Conservation (phyloP, 208 protist genomes). For the Trichomonas tenax region DNA sequence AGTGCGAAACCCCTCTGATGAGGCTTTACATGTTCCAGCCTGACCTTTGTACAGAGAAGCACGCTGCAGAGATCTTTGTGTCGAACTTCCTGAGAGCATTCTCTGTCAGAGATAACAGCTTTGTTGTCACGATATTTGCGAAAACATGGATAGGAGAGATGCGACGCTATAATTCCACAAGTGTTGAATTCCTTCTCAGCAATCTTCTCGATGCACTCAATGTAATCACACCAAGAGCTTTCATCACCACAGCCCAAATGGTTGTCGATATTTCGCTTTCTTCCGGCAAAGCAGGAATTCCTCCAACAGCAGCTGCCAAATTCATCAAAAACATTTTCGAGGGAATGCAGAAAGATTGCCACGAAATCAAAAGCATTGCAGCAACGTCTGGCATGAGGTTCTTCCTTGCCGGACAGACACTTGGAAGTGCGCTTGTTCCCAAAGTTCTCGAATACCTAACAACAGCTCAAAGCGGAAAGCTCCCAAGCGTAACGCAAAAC, state of each 20-base stretch:
- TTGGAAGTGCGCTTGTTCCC: not conserved
- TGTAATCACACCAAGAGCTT: not conserved
- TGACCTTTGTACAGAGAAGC: not conserved
- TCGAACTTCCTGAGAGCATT: not conserved
- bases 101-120: not conserved
- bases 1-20: not conserved
- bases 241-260: not conserved
- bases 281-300: not conserved
- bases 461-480: not conserved
- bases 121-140: not conserved
- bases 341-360: not conserved
- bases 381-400: not conserved
- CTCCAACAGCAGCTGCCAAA: not conserved
- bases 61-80: not conserved
- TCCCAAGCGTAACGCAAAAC: not conserved
- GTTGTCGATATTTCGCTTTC: not conserved
- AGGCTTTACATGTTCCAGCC: not conserved
- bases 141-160: not conserved
- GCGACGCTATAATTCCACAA: not conserved
- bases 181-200: not conserved
- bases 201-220: not conserved
- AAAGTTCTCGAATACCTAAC: not conserved
- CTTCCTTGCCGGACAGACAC: not conserved
- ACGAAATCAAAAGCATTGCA: not conserved
- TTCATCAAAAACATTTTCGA: not conserved